Evolutionary conservation across 768 basidiomycete species (phyloP), one percentile per base, ranked within the genome.

Genomic region (Solioccasus polychromus): DNA sequence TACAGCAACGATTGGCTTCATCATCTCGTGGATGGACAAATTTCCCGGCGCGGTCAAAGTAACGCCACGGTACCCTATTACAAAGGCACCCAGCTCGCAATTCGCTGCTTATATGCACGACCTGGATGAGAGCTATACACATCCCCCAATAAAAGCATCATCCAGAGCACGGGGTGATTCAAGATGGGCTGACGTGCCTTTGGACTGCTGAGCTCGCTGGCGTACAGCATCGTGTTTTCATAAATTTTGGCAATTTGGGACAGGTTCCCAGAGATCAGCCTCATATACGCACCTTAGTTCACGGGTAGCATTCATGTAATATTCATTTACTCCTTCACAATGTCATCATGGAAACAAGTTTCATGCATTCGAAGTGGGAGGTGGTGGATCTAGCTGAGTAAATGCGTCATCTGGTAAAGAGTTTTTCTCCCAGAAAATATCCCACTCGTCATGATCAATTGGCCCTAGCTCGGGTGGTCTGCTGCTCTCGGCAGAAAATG

Each of bases 361-460:
- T 54, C 38, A 64, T 54, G 30, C 31, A 52, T 57, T 50, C 35
- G 48, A 53, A 1, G 19, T 30, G 34, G 50, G 8, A 20, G 24
- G 35, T 36, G 42, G 22, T 10, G 45, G n/a, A 34, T 57, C 53
- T 39, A 53, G 22, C 51, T 51, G 56, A 39, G 39, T 47, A 29
- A 68, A 67, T 31, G 63, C 54, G 34, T 71, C 71, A n/a, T 73
- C 70, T 22, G 71, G 64, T 35, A 74, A 60, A 19, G 67, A 58
- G 38, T 76, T 71, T 26, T 65, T 61, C 34, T 63, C 67, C 74
- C 74, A 77, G 44, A 69, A 74, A 41, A 50, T 54, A 17, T 77
- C 73, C 77, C 78, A 79, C 47, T 79, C 74, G 48, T 77, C 74
- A 8, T 45, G 48, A 5, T 39, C 47, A 9, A 31, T 24, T 7